phyloP scores from a whole-genome alignment of 2,329 filamentous ascomycete species.

The Tympanopsis confertula region DNA sequence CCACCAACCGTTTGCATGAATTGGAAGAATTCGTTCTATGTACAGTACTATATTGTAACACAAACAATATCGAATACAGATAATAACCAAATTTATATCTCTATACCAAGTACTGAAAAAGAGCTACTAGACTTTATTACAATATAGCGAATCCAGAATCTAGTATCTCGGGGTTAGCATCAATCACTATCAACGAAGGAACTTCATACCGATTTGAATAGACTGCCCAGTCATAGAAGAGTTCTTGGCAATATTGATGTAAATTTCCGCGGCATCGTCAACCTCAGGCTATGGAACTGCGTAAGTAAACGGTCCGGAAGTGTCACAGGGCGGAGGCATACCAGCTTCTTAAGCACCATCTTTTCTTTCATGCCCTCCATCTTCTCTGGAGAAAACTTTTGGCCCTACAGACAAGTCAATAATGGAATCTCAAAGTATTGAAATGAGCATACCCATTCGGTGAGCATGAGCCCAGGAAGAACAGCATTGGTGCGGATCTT shows the following conservation, averaged over 20 bases:
- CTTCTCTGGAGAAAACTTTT: slow-evolving; percentile 36
- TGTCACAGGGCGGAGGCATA: too few relatives aligned
- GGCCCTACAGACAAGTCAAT: slow-evolving; percentile 23
- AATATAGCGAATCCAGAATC: slow-evolving; percentile 18
- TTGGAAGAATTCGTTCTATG: too few relatives aligned
- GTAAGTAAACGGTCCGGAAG: too few relatives aligned
- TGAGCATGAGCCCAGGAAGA: slow-evolving; percentile 51
- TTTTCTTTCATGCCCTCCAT: slow-evolving; percentile 34
- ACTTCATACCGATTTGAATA: slow-evolving; percentile 24
- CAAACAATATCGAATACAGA: too few relatives aligned
- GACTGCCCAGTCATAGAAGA: slow-evolving; percentile 30
- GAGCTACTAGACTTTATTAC: slow-evolving; percentile 4
- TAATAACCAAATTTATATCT: background rate
- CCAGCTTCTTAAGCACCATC: slow-evolving; percentile 41
- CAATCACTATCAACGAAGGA: background rate
- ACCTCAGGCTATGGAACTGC: slow-evolving; percentile 18
- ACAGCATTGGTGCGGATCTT: slow-evolving; percentile 56
- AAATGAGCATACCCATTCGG: slow-evolving; percentile 42
- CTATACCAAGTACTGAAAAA: slow-evolving; percentile 3
- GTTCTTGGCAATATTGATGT: slow-evolving; percentile 25
- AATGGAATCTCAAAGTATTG: background rate
- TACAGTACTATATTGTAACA: too few relatives aligned
- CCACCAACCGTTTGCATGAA: background rate
- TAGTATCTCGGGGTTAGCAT: slow-evolving; percentile 5
- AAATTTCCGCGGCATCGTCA: slow-evolving; percentile 26